Evolutionary conservation across 768 basidiomycete species (phyloP), one percentile per base, ranked within the genome.

Genomic region (Neoboletus subvelutipes): DNA sequence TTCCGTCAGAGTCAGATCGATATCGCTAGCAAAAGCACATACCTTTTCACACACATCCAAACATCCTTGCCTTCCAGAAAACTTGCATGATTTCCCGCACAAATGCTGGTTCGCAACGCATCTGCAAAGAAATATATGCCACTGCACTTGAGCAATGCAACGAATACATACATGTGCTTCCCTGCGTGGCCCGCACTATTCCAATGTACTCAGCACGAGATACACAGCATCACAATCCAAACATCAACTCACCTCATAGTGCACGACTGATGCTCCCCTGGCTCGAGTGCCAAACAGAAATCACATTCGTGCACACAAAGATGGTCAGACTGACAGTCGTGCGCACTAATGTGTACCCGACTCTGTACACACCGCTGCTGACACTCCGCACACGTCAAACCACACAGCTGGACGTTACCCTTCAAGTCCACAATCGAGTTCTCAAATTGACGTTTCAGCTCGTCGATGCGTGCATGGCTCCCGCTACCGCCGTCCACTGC

Each of bases 311-410:
- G 73, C 5, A 54, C 52, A 55, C 85, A 87, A 5, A 59, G 36
- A 59, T 86, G 85, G 22, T 69, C 59, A 0, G 85, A 81, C 29
- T 68, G 67, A 56, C 85, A 87, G 50, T 81, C 68, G 58, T 87
- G 85, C 1, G 47, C 54, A 6, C 69, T 68, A 7, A 76, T 75
- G 56, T 87, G 86, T 17, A 69, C 71, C 8, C 77, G 75, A 50
- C 71, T 70, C 26, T 71, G 75, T 10, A 84, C 50, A 56, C 86
- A 87, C 22, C 70, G 59, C 2, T 86, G 69, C 41, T 80, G 75
- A 62, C 86, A 87, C 4, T 54, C 54, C 2, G 60, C 58, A 59
- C 86, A 87, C 48, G 75, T 71, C 56, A 75, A 61, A 47, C 74
- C 74, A 66, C 86, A 87, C 2, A 85, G 64, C 55, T 82, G 77